These are phyloP conservation scores for Cryptosporidium canis DNA, from an alignment of 169 alveolate genomes.

Conservation along the genomic window DNA sequence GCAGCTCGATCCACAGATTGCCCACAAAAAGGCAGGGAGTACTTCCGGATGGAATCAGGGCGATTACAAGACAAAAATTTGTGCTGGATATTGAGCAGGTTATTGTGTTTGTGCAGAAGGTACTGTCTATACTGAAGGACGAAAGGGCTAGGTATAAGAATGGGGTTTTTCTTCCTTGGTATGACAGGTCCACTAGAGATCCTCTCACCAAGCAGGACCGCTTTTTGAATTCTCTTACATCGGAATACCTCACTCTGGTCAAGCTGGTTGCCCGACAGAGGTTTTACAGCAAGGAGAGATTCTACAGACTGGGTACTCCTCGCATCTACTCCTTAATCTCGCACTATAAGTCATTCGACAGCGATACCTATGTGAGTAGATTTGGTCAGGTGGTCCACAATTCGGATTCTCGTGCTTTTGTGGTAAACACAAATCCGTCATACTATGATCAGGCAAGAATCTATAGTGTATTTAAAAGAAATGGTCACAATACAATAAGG, in stretches of 20 bases:
- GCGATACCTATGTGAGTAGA: not conserved
- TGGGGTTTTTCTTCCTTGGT: constrained; percentile 31
- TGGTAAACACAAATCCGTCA: not conserved
- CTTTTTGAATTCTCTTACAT: not conserved
- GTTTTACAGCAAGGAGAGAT: constrained; percentile 21
- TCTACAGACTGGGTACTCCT: constrained; percentile 16
- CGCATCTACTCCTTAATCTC: constrained; percentile 28
- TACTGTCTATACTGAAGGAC: not conserved
- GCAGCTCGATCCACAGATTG: not conserved
- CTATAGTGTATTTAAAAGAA: not conserved
- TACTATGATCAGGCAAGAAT: constrained; percentile 14
- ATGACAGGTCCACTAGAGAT: not conserved
- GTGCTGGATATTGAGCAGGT: constrained; percentile 48
- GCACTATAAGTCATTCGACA: constrained; percentile 37
- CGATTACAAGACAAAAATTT: not conserved
- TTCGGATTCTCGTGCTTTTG: not conserved
- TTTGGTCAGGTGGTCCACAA: not conserved
- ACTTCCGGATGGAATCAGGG: not conserved
- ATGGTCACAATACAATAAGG: not conserved
- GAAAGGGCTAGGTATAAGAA: not conserved
- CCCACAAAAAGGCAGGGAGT: not conserved
- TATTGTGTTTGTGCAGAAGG: constrained; percentile 4
- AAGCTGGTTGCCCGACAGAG: not conserved
- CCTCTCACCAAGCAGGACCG: not conserved
- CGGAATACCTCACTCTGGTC: not conserved